Base-by-base conservation (phyloP, 2,329 filamentous ascomycete genomes). In the Colletotrichum limetticola region DNA sequence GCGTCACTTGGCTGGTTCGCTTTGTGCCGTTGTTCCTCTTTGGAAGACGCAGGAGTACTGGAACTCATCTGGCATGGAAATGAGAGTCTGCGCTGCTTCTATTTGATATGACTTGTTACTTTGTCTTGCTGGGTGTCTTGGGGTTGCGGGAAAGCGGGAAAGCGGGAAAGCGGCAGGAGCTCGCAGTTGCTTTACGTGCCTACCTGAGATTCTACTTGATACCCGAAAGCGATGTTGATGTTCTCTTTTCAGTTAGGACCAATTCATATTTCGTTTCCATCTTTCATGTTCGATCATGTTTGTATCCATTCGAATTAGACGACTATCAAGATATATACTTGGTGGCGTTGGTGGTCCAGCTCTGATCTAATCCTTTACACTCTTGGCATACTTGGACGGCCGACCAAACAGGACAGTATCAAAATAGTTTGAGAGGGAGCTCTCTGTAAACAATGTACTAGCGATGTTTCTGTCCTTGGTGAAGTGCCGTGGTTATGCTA, bases 401-500 rank as follows among this genome's bases (percentile, higher is more conserved):
- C 19, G 11, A 22, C 78, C 0, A 85, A 85, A 70, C 87, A 85
- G 1, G 84, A 86, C 5, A 87, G 74, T 3, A 85, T 72, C 4
- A 87, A 87, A 75, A 74, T 86, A 87, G 71, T 87, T 87, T 62
- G 81, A 79, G 65, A 87, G 86, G 73, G 87, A 84, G 56, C 86
- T 81, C 71, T 86, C 82, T 0, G 84, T 85, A 75, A 87, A 80
- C 84, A 77, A 92, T 90, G 16, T 93, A 85, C 72, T 88, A 88
- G 1, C 85, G 84, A 76, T 94, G 94, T 1, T 86, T 83, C 0
- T 92, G 92, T 0, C 92, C 93, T 0, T 94, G 83, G 59, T 90
- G 88, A 66, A 93, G 92, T 0, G 92, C 93, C 2, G 92, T 92
- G 4, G 91, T 90, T 60, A 94, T 93, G 0, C 92, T 92, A 68